Conservation (phyloP, 768 basidiomycete genomes). For the Paxillus rubicundulus region DNA sequence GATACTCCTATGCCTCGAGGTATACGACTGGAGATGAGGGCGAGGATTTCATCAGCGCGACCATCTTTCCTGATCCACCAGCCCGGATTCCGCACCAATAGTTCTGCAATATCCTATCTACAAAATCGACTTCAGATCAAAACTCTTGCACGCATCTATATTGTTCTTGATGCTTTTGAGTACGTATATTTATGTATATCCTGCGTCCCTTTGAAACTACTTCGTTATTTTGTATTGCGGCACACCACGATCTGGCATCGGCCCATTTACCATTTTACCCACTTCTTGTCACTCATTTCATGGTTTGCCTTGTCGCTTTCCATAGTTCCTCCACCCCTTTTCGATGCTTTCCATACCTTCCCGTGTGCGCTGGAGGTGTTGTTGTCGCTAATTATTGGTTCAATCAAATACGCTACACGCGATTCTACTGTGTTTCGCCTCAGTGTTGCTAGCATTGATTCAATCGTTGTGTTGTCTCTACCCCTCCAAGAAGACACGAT, state of each 20-base stretch:
- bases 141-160: constrained; percentile 6
- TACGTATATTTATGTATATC: constrained; percentile 13
- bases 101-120: background rate
- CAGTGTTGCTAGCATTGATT: background rate
- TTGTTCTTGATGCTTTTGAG: constrained; percentile 12
- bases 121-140: constrained; percentile 1
- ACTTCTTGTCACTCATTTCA: constrained; percentile 15
- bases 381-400: background rate
- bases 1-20: constrained; percentile 29
- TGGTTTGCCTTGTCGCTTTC: constrained; percentile 6
- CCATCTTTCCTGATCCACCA: constrained; percentile 33
- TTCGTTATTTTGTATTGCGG: constrained; percentile 7
- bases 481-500: background rate
- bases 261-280: constrained; percentile 6
- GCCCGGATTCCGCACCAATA: constrained; percentile 11
- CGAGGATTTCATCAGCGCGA: constrained; percentile 26
- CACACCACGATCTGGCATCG: constrained; percentile 16
- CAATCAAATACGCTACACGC: background rate
- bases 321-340: background rate
- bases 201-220: constrained; percentile 5
- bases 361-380: constrained; percentile 7
- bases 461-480: background rate
- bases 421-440: background rate
- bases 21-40: constrained; percentile 19
- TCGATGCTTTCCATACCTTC: background rate